phyloP scores from a whole-genome alignment of 2,329 filamentous ascomycete species.

The Xylariomycetidae sp. region DNA sequence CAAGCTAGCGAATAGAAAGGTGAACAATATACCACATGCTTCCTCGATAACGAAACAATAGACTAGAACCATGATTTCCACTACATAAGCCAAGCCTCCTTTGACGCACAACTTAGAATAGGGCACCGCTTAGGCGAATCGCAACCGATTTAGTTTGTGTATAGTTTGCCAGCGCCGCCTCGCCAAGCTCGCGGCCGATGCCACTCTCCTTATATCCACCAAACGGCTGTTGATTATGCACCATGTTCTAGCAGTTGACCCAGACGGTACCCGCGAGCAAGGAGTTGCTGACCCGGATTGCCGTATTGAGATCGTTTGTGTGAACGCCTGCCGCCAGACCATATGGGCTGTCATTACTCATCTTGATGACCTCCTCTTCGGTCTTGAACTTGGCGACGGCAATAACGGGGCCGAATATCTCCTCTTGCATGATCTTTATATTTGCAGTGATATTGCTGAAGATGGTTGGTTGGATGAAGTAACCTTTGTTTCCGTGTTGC shows the following conservation, averaged over 20 bases:
- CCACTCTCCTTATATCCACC: background rate
- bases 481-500: constrained; percentile 35
- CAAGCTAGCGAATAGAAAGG: too few relatives aligned
- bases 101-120: constrained; percentile 3
- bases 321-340: constrained; percentile 47
- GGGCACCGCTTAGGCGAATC: constrained; percentile 1
- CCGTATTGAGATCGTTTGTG: constrained; percentile 59
- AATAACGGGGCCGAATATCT: constrained; percentile 56
- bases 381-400: constrained; percentile 51
- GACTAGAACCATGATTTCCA: too few relatives aligned
- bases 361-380: constrained; percentile 50
- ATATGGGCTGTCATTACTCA: constrained; percentile 50
- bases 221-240: too few relatives aligned
- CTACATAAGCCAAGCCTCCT: too few relatives aligned
- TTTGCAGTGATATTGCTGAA: constrained; percentile 38
- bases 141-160: constrained; percentile 3
- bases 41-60: too few relatives aligned
- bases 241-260: constrained; percentile 61
- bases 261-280: constrained; percentile 68
- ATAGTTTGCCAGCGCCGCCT: constrained; percentile 2
- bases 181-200: constrained; percentile 1
- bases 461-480: constrained; percentile 41
- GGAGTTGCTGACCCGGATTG: constrained; percentile 47
- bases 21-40: too few relatives aligned
- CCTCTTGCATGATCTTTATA: constrained; percentile 44